A percentile compares a stretch with the other conserved stretches of the same genome.
phyloP scores from a whole-genome alignment of 2,329 filamentous ascomycete genomes.

The Diaporthe ampelina region DNA sequence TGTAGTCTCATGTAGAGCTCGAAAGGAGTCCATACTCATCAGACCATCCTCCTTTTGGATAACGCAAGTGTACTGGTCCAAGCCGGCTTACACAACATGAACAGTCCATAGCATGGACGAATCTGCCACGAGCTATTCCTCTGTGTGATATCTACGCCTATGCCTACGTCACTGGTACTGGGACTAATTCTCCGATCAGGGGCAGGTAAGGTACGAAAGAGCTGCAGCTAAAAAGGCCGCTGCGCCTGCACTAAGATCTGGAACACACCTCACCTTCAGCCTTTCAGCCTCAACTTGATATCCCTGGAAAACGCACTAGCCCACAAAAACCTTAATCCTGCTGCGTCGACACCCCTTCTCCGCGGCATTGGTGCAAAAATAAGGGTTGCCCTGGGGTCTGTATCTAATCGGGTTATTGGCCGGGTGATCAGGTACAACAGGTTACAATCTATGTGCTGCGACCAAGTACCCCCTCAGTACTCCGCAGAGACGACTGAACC shows the following conservation, averaged over 20 bases:
- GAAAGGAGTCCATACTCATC: background rate
- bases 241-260: background rate
- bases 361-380: background rate
- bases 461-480: background rate
- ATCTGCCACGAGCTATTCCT: too few relatives aligned
- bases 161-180: background rate
- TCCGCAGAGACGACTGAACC: too few relatives aligned
- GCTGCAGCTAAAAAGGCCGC: background rate
- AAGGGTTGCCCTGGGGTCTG: background rate
- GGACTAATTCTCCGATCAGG: background rate
- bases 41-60: background rate
- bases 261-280: conserved; percentile 5
- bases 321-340: conserved; percentile 11
- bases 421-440: background rate
- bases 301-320: conserved; percentile 22
- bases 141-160: background rate
- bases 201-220: background rate
- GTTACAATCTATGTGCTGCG: background rate
- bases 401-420: background rate
- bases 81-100: background rate
- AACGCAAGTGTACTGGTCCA: background rate
- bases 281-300: conserved; percentile 24
- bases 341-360: conserved; percentile 3
- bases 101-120: background rate
- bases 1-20: background rate